Conservation (phyloP, 805 yeast species). For the Spathaspora gorwiae region DNA sequence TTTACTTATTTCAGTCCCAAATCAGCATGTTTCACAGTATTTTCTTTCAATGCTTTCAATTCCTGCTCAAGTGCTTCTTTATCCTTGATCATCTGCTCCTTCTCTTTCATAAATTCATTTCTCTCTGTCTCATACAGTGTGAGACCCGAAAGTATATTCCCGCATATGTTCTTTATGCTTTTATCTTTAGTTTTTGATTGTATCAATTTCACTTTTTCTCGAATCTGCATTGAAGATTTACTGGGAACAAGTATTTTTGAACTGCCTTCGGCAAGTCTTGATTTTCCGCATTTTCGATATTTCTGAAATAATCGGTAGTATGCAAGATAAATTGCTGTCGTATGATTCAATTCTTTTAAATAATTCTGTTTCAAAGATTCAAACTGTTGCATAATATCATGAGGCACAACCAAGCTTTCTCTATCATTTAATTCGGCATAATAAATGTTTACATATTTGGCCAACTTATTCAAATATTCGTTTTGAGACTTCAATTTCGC, state of each 20-base stretch:
- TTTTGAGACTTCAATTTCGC: slow-evolving; percentile 8
- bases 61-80: neutral
- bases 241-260: slow-evolving; percentile 2
- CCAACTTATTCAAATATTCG: slow-evolving; percentile 16
- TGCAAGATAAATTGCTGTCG: slow-evolving; percentile 25
- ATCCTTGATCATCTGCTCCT: neutral
- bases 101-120: neutral
- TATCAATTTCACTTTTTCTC: slow-evolving; percentile 17
- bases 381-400: slow-evolving; percentile 14
- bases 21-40: too few species aligned
- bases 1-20: too few species aligned
- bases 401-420: slow-evolving; percentile 1
- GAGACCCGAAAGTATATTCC: slow-evolving; percentile 13
- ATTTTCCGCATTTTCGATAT: slow-evolving; percentile 15
- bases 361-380: slow-evolving; percentile 20
- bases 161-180: slow-evolving; percentile 17
- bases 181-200: slow-evolving; percentile 18
- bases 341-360: slow-evolving; percentile 22
- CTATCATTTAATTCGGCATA: slow-evolving; percentile 5
- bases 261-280: slow-evolving; percentile 1
- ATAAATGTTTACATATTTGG: slow-evolving; percentile 15
- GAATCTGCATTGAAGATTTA: slow-evolving; percentile 8
- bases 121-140: neutral
- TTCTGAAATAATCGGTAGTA: slow-evolving; percentile 26
- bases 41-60: neutral